phyloP scores from a whole-genome alignment of 306 rosid genomes.

The Citrullus colocynthis region DNA sequence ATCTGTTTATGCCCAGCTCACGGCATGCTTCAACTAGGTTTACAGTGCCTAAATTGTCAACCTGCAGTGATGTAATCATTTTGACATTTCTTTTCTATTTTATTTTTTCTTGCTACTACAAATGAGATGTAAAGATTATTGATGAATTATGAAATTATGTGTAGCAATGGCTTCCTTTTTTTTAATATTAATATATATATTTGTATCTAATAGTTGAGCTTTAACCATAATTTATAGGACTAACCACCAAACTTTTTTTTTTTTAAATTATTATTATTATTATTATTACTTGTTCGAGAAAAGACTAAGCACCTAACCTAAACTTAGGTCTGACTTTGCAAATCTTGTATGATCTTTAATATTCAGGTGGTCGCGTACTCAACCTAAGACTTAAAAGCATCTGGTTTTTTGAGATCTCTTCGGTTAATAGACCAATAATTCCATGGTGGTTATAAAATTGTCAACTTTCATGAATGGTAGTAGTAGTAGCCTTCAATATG shows the following conservation, averaged over 20 bases:
- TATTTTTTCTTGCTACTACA: no score
- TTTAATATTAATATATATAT: no score
- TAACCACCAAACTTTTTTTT: no score
- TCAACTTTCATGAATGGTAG: neutral
- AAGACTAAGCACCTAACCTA: neutral
- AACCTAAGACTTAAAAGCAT: neutral
- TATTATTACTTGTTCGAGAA: no score
- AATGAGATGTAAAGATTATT: no score
- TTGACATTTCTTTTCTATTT: neutral
- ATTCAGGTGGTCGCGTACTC: neutral
- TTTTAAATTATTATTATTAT: no score
- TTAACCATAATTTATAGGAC: no score
- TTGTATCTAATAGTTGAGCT: neutral
- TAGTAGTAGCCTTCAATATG: neutral
- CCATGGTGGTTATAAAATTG: neutral
- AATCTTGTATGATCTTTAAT: neutral
- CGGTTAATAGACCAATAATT: neutral
- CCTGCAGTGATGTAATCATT: slow-evolving; percentile 29
- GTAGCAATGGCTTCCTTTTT: neutral
- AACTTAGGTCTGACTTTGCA: neutral
- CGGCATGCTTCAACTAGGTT: slow-evolving; percentile 94
- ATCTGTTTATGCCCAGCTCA: slow-evolving; percentile 55
- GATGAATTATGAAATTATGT: neutral
- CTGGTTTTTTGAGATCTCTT: neutral
- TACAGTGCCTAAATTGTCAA: slow-evolving; percentile 82